Base-by-base conservation (phyloP, 225 moss, liverwort and hornwort species). In the Pleurozium schreberi region DNA sequence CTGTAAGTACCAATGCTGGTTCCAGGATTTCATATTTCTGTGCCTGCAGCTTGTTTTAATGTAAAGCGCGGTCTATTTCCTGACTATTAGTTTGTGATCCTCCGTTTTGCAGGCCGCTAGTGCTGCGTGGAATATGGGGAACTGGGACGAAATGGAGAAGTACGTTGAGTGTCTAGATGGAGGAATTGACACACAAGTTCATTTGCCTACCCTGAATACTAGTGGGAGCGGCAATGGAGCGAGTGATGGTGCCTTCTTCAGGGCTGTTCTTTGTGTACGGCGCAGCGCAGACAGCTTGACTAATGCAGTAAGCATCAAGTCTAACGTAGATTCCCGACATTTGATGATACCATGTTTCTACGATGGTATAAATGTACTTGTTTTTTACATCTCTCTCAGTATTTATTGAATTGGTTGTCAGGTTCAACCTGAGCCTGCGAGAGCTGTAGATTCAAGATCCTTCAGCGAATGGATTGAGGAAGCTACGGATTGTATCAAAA, bases 121-220 rank as follows among this genome's bases (percentile, higher is more conserved):
- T 94, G 99, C 99, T 81, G 99, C 99, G 52, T 99, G 99, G 99
- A 99, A 99, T 87, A 96, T 97, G 96, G 96, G 96, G 82, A 95
- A 96, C 64, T 99, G 99, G 99, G 97, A 99, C 65, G 96, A 99
- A 89, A 99, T 99, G 99, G 93, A 94, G 10, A 92, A 93, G 89
- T 99, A 99, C 75, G 97, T 99, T 49, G 58, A 82, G 73, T 95
- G 96, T 90, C 90, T 99, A 83, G 95, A 96, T 90, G 96, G 94
- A 87, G 97, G 96, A 82, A 92, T 88, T 76, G 96, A 99, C 90
- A 89, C 95, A 22, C 96, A 96, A 89, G 96, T 97, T 81, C 95
- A 95, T 80, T 93, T 99, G 93, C 96, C 99, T 69, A 93, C 92
- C 86, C 93, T 96, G 74, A 95, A 95, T 88, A 95, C 97, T 85